These are phyloP conservation scores for Camelina neglecta DNA, from an alignment of 345 rosid species.

Conservation along the genomic window DNA sequence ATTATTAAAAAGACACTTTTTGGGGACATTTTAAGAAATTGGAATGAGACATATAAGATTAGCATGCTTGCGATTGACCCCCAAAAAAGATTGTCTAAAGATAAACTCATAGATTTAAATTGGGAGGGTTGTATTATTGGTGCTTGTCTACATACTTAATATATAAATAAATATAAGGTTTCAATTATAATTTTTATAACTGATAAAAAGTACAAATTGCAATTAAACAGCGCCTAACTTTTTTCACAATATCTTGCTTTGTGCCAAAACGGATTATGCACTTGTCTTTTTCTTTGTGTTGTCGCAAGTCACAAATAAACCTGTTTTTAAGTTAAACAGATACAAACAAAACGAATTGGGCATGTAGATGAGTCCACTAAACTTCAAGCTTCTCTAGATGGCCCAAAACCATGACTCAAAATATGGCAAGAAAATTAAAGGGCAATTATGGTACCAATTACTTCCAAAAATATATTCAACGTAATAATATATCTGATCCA, in stretches of 20 bases:
- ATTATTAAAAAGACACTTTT: constrained; percentile 24
- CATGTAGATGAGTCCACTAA: constrained; percentile 1
- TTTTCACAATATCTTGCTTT: not conserved
- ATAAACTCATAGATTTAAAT: not conserved
- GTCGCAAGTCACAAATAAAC: constrained; percentile 4
- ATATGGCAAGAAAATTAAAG: not conserved
- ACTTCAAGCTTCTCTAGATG: not conserved
- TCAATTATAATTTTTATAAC: not conserved
- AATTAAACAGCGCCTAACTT: not conserved
- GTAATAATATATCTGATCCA: not conserved
- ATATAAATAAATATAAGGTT: not conserved
- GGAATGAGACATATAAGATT: constrained; percentile 23
- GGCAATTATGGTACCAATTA: not conserved
- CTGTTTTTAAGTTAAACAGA: not conserved
- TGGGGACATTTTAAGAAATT: constrained; percentile 13
- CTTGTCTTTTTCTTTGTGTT: constrained; percentile 20
- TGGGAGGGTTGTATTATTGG: not conserved
- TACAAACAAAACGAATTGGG: not conserved
- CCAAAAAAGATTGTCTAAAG: not conserved
- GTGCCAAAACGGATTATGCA: constrained; percentile 12
- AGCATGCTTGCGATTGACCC: constrained; percentile 16
- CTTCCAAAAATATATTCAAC: too few species aligned
- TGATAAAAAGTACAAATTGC: not conserved
- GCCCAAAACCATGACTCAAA: not conserved
- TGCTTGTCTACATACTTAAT: not conserved